Base-by-base conservation (phyloP, 768 basidiomycete species). In the Suillus occidentalis region DNA sequence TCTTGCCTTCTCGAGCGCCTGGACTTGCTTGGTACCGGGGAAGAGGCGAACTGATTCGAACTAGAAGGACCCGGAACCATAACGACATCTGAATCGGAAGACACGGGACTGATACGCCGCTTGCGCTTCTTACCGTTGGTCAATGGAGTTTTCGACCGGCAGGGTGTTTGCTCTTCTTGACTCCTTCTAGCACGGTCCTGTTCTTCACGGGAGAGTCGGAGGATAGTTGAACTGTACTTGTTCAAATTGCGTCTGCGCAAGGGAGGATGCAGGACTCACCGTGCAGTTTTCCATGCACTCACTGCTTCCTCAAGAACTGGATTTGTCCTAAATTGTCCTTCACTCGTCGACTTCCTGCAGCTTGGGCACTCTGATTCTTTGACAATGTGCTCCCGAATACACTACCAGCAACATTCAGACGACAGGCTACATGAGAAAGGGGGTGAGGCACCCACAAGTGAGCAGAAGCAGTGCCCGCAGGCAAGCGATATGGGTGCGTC, bases 391-490 rank as follows among this genome's bases (percentile, higher is more conserved):
- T 83, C 78, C 57, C 92, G 82, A 61, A 94, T 86, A 72, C 93
- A 95, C 92, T 94, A 64, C 25, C 55, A 43, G 57, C 36, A 59
- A 40, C 43, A 61, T 39, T 67, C 59, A 72, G 42, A 39, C 61
- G 65, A 34, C 12, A 20, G 43, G 13, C 31, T 57, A 50, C 14
- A 57, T 42, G 67, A 42, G 31, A 63, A 22, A 40, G 25, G 3
- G n/a, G 43, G 49, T 57, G 14, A 28, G 3, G 2, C 49, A 72
- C 88, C 69, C 67, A 92, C 91, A 70, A 84, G 72, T 16, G 90
- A 92, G 77, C 93, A 94, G 72, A 94, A 95, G 57, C 87, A 89
- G 70, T 95, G 93, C 1, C 91, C 92, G 71, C 93, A 94, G 6
- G 74, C 74, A 5, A 94, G 82, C 3, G 85, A 86, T 34, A 94